Evolutionary conservation across 192 early-diverging fungal genomes (phyloP), one percentile per base, ranked within the genome.

Genomic region (Mortierella hygrophila): DNA sequence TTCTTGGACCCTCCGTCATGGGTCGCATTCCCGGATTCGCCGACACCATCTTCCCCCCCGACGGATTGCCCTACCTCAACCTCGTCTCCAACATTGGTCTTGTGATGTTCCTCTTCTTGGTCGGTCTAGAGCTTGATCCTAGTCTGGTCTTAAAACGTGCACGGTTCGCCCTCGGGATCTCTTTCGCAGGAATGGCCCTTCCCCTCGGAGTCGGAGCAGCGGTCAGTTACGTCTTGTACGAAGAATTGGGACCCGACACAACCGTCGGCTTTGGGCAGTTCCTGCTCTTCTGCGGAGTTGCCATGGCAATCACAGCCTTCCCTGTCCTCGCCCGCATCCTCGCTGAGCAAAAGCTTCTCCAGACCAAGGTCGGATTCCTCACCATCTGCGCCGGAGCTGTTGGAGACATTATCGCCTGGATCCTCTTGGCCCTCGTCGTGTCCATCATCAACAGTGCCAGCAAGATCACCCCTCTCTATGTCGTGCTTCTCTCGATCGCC

Each of bases 291-390:
- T 82, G 79, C 21, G 85, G 85, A 65, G 85, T 87, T 8, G 85
- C 85, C 37, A 87, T 87, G 79, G 26, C 85, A 8, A 87, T 87
- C 65, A 87, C 85, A 16, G 85, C 97, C 2, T 99, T 98, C 77
- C 98, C 98, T 0, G 98, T 99, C 6, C 91, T 99, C 41, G 98
- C 96, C 0, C 97, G 98, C 69, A 98, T 99, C 74, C 83, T 99
- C 73, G 94, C 96, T 0, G 97, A 98, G 85, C 91, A 94, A 46
- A 97, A 97, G 82, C 82, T 99, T 42, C 83, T 98, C 46, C 88
- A 89, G 9, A 96, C 97, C 26, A 89, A 89, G 9, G 96, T 98
- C 6, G 98, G 97, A 21, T 91, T 94, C 16, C 91, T 95, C 23
- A 93, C 97, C 44, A 93, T 99, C 68, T 94, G 96, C 15, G 93